Evolutionary conservation across 345 rosid genomes (phyloP), one percentile per base, ranked within the genome.

Genomic region (Dipteronia sinensis): DNA sequence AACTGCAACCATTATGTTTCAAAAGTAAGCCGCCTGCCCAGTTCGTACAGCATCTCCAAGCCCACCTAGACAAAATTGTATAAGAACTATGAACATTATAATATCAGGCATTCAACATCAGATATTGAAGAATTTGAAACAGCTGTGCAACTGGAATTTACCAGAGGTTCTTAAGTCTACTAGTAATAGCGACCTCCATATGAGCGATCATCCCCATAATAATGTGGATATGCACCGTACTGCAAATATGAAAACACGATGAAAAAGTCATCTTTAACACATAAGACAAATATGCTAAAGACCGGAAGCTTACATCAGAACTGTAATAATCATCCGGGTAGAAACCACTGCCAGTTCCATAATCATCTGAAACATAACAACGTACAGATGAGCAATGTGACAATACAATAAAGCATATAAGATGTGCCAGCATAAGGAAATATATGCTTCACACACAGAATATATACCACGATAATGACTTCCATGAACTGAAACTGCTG

Each of bases 111-210:
- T 56, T 67, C 5, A 73, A 42, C 13, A 76, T 65, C 34, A 53
- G 22, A 63, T n/a, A 13, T 8, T 16, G 47, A 8, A 55, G 10
- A 49, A 71, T 11, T 25, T 20, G 53, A 69, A 23, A 49, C 19
- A 16, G 27, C 38, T 77, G 61, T 62, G 62, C 67, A 72, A 63
- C 49, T 73, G 65, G 63, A 38, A 75, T 83, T 42, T 83, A 83
- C 89, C 86, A 78, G 55, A 65, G 65, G 4, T 56, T 61, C 62
- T 72, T 6, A 74, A 31, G 72, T 44, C 86, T 82, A 78, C 74
- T 85, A 77, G 80, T 82, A 84, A 83, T 85, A 84, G 73, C 85
- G 82, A 64, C 89, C 86, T 73, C 91, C 85, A 78, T 84, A 80
- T 16, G 88, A 63, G 71, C 22, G 87, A 74, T 87, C 87, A 47